Base-by-base conservation (phyloP, 768 basidiomycete genomes). In the Pleurotus sapidus region DNA sequence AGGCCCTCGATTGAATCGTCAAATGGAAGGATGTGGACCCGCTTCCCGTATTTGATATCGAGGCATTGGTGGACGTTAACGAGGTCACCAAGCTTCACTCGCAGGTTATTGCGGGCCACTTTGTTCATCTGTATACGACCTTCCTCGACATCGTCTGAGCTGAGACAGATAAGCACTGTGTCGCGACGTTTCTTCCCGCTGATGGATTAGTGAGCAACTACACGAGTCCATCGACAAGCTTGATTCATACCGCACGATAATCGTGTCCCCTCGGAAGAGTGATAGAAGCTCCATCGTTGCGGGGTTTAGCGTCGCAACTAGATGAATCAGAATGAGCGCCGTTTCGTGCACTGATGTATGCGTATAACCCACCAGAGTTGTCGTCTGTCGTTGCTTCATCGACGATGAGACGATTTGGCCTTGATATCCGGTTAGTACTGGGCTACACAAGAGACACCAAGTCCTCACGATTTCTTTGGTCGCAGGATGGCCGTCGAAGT, bases 81-180 rank as follows among this genome's bases (percentile, higher is more conserved):
- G 56, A 98, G 82, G 72, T 99, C 97, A 43, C 92, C 96, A 43
- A 98, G 87, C 78, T 98, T 98, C 64, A 98, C 93, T 56, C 96
- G 92, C 47, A 98, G 76, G 76, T 99, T 98, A 78, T 98, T 96
- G 57, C 97, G 93, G n/a, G 97, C 97, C 37, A 99, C 97, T 74
- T 98, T 98, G 87, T 99, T 99, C 76, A 99, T 78, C 67, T 97
- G 95, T 61, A 99, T 95, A 70, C 93, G 92, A 57, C 97, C 96
- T 74, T 98, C 97, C 65, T 98, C 97, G 60, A 98, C 93, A 60
- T 96, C 93, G 67, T 98, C 97, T 40, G 91, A 91, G 67, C 89
- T 91, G 67, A 99, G 74, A 67, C 95, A 97, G 70, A 98, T 98
- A 60, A 99, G 87, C 43, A 99, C 97, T 6, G 96, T 98, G 66